These are phyloP conservation scores for Vigna nakashimae DNA, from an alignment of 306 rosid genomes.

Conservation along the genomic window DNA sequence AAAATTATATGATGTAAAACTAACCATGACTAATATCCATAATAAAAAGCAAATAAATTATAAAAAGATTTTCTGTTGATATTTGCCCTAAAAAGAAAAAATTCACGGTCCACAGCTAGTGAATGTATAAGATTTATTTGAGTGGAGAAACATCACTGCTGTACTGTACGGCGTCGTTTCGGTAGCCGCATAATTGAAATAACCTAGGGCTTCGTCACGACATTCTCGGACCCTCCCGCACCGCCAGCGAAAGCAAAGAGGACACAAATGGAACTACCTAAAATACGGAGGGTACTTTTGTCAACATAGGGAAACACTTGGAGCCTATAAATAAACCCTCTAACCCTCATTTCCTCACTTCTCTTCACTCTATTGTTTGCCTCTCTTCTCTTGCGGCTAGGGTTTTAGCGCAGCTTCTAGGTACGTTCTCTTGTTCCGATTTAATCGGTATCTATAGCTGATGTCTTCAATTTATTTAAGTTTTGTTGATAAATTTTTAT, in stretches of 20 bases:
- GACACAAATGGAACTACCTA: not conserved
- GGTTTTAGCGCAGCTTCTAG: conserved; percentile 31
- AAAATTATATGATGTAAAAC: too few relatives aligned
- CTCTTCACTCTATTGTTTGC: not conserved
- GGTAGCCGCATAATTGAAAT: not conserved
- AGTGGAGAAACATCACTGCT: not conserved
- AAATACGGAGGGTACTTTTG: conserved; percentile 1
- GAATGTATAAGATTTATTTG: too few relatives aligned
- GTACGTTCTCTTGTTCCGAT: not conserved
- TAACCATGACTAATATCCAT: too few relatives aligned
- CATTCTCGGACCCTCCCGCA: not conserved
- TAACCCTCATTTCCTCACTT: not conserved
- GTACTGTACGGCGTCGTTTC: not conserved
- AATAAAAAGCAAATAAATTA: too few relatives aligned
- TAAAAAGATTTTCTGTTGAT: too few relatives aligned
- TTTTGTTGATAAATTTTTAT: not conserved
- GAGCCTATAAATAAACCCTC: conserved; percentile 21
- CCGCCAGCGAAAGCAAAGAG: not conserved
- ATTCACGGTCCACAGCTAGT: too few relatives aligned
- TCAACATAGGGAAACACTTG: not conserved
- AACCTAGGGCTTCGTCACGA: not conserved
- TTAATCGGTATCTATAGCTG: not conserved
- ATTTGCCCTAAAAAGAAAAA: too few relatives aligned
- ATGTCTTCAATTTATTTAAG: not conserved
- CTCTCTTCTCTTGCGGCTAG: conserved; percentile 23